A percentile compares a stretch with the other conserved stretches of the same genome.
Conservation (phyloP, 2,329 filamentous ascomycete species). For the Aspergillus fijiensis region DNA sequence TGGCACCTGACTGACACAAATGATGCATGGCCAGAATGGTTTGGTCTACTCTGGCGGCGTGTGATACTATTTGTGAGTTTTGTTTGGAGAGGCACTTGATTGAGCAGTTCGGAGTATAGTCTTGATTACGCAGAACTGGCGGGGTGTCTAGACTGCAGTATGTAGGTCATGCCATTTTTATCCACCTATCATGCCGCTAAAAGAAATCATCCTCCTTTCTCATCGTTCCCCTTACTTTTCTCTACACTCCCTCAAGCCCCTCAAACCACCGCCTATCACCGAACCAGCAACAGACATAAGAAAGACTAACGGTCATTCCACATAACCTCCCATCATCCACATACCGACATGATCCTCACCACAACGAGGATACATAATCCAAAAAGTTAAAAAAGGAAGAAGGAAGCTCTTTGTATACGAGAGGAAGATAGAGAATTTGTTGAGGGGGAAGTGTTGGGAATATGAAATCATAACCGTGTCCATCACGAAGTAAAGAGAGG, state of each 20-base stretch:
- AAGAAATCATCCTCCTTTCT: constrained; percentile 19
- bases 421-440: constrained; percentile 9
- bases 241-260: constrained; percentile 5
- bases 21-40: no score
- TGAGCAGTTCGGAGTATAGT: no score
- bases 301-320: constrained; percentile 9
- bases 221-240: constrained; percentile 5
- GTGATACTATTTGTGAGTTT: no score
- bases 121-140: no score
- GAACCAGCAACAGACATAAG: background rate
- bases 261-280: background rate
- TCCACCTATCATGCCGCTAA: constrained; percentile 27
- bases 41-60: no score
- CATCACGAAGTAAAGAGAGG: background rate
- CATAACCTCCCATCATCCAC: constrained; percentile 17
- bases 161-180: constrained; percentile 12
- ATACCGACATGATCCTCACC: constrained; percentile 1
- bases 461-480: constrained; percentile 12
- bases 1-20: no score
- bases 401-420: constrained; percentile 21
- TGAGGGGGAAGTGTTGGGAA: background rate
- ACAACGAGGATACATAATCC: constrained; percentile 1
- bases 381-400: constrained; percentile 1
- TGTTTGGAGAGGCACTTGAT: no score
- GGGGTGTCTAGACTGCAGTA: no score